These are phyloP conservation scores for Agrocybe pediades DNA, from an alignment of 768 basidiomycete species.

Conservation along the genomic window DNA sequence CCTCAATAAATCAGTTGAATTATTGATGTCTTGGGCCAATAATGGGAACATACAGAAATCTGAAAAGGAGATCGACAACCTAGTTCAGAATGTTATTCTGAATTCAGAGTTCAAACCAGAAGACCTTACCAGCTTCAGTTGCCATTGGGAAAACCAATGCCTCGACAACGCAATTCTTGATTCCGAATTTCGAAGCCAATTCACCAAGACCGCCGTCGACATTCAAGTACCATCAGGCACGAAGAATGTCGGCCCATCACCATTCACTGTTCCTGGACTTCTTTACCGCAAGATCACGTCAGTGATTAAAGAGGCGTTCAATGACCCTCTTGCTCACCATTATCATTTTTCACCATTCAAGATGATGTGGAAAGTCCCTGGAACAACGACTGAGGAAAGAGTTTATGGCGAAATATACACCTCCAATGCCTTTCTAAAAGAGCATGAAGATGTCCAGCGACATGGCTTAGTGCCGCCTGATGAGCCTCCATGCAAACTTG, in stretches of 20 bases:
- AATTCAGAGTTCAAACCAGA: conserved; percentile 13
- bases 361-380: conserved; percentile 17
- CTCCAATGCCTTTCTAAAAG: conserved; percentile 26
- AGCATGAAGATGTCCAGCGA: conserved; percentile 28
- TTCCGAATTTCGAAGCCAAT: conserved; percentile 5
- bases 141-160: conserved; percentile 12
- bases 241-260: conserved; percentile 10
- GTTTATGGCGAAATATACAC: conserved; percentile 26
- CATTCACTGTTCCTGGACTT: conserved; percentile 28
- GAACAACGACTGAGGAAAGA: conserved; percentile 13
- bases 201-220: conserved; percentile 13
- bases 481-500: conserved; percentile 26
- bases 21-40: conserved; percentile 28
- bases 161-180: conserved; percentile 11
- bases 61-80: conserved; percentile 8
- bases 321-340: conserved; percentile 13
- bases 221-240: conserved; percentile 32
- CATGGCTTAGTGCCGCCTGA: conserved; percentile 17
- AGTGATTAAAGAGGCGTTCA: conserved; percentile 26
- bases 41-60: conserved; percentile 15
- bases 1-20: background rate
- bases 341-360: conserved; percentile 32
- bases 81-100: conserved; percentile 22
- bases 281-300: conserved; percentile 21
- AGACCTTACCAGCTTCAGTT: conserved; percentile 12